Percentiles rank a stretch among this genome's conserved stretches.
These are phyloP conservation scores for Alternaria sp. DNA, from an alignment of 2,329 filamentous ascomycete genomes.

Conservation along the genomic window DNA sequence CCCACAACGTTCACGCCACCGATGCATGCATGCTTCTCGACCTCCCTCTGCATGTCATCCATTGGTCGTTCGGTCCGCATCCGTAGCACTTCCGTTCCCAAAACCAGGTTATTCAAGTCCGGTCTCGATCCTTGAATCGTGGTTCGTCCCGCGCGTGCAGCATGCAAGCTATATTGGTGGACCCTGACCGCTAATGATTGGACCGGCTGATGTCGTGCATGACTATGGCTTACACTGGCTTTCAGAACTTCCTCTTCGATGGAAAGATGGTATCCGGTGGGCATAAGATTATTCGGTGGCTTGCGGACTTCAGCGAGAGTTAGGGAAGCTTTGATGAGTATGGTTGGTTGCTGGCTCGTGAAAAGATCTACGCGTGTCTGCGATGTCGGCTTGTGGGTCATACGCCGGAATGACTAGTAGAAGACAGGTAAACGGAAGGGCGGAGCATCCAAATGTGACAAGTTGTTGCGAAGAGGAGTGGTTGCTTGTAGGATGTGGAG, in stretches of 20 bases:
- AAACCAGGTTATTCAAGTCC: background rate
- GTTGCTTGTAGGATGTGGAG: background rate
- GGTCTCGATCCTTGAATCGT: background rate
- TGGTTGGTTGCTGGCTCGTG: background rate
- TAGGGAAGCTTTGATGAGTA: background rate
- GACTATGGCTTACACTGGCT: background rate
- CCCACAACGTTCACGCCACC: background rate
- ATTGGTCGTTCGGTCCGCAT: background rate
- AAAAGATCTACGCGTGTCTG: background rate
- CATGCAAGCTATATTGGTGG: background rate
- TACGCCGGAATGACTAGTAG: background rate
- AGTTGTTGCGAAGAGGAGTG: no score
- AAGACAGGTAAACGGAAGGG: background rate
- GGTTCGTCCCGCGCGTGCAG: background rate
- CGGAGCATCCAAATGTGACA: no score
- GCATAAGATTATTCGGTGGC: background rate
- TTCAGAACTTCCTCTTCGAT: background rate
- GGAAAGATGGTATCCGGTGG: background rate
- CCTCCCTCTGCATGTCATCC: background rate
- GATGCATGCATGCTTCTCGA: background rate
- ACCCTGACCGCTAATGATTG: background rate
- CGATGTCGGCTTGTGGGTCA: background rate
- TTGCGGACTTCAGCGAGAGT: background rate
- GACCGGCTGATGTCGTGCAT: background rate
- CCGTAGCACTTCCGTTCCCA: background rate